These are phyloP conservation scores for Tephrocybe sp. DNA, from an alignment of 768 basidiomycete genomes.

Conservation along the genomic window DNA sequence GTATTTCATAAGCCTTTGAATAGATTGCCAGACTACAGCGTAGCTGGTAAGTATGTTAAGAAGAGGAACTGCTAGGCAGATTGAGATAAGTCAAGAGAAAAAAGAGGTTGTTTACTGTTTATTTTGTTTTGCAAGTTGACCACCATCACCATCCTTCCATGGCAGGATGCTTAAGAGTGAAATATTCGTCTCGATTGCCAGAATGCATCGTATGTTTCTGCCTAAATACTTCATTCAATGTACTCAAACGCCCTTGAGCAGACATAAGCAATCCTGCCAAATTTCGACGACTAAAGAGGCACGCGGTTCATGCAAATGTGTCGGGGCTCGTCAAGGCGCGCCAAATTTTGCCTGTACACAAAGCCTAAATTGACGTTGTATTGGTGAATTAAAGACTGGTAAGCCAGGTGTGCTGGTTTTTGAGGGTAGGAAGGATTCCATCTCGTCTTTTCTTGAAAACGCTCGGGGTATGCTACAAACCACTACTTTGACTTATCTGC, in stretches of 20 bases:
- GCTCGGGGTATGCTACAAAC: conserved; percentile 27
- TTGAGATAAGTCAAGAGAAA: no score
- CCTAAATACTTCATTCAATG: not conserved
- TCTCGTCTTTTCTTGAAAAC: conserved; percentile 34
- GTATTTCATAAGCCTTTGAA: no score
- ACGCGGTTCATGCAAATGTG: conserved; percentile 31
- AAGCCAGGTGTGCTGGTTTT: conserved; percentile 42
- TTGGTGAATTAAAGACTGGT: conserved; percentile 27
- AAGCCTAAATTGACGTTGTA: no score
- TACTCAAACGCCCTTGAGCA: conserved; percentile 7
- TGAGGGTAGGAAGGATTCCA: conserved; percentile 31
- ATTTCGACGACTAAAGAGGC: conserved; percentile 37
- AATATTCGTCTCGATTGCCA: conserved; percentile 32
- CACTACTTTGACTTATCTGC: not conserved
- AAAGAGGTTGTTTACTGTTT: not conserved
- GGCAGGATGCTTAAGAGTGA: conserved; percentile 12
- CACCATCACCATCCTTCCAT: conserved; percentile 1
- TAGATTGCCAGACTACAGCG: no score
- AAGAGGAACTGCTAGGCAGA: no score
- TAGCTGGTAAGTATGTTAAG: no score
- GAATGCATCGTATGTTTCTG: conserved; percentile 40
- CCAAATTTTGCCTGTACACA: not conserved
- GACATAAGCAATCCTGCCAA: conserved; percentile 39
- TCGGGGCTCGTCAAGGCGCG: conserved; percentile 40
- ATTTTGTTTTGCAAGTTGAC: not conserved